Evolutionary conservation across 2,329 filamentous ascomycete species (phyloP), one percentile per base, ranked within the genome.

Genomic region (Catunica adiposa): DNA sequence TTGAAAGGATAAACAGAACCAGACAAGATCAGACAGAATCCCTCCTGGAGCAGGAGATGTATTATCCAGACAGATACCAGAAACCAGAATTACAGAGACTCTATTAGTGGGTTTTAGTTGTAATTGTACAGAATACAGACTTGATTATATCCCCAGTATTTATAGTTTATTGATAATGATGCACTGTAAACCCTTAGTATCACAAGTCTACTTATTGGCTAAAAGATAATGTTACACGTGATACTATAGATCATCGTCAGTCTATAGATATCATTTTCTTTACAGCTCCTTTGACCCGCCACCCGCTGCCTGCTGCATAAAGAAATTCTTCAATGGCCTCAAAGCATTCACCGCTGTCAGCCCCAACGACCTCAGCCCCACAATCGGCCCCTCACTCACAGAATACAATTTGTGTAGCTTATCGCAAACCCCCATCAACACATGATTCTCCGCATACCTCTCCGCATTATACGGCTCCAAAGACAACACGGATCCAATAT

Each of bases 331-430:
- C 56, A 95, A 64, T 38, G 84, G 79, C 0, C 79, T 76, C 64
- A 94, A 64, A 1, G 78, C 76, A 68, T 96, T 83, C 59, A 96
- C 84, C 6, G 84, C 79, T 59, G 74, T 78, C 59, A 97, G 68
- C 0, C 90, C 90, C 50, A 88, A 64, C 54, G 86, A 89, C 59
- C 90, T 77, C 53, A 89, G 72, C 62, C 84, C 83, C 17, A 95
- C 85, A 34, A 97, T 69, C 1, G 89, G 89, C 0, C 86, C 86
- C 59, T 78, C 82, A 22, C 80, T 81, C 0, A 87, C 80, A n/a
- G 83, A 84, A 68, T 95, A 97, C 46, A 96, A 70, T 71, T 90
- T 94, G 68, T 96, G 89, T 62, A 97, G 72, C 70, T 96, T 90
- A 70, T 97, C 90, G 61, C 82, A 86, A 48, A 84, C 84, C 56